Conservation (phyloP, 139 green algal genomes). For the Micractinium conductrix region DNA sequence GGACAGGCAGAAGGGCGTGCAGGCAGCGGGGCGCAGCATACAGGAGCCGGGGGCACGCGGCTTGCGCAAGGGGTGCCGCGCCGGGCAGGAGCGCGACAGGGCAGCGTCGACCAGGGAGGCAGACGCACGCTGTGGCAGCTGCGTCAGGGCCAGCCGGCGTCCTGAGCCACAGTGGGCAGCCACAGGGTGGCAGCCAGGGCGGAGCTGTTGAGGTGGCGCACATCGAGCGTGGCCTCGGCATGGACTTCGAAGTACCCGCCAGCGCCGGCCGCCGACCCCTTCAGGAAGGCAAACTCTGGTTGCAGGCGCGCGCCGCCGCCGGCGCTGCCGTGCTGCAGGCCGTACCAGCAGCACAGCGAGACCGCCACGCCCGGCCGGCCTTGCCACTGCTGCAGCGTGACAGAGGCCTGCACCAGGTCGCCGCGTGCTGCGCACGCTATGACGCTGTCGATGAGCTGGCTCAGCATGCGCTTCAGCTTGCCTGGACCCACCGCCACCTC, state of each 20-base stretch:
- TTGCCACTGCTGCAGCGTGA: constrained; percentile 15
- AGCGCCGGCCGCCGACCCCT: not conserved
- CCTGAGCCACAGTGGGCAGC: not conserved
- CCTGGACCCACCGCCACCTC: constrained; percentile 35
- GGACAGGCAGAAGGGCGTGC: no score
- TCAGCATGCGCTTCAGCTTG: constrained; percentile 44
- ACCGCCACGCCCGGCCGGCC: constrained; percentile 36
- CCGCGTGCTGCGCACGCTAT: constrained; percentile 29
- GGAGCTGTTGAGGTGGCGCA: not conserved
- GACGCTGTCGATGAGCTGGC: constrained; percentile 40
- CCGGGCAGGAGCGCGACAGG: no score
- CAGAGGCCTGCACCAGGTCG: constrained; percentile 37
- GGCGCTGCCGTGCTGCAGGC: constrained; percentile 12
- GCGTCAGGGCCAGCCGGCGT: not conserved
- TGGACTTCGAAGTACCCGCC: constrained; percentile 17
- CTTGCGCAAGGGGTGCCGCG: no score
- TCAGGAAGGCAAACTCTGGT: constrained; percentile 30
- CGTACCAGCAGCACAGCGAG: constrained; percentile 23
- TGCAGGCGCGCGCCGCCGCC: not conserved
- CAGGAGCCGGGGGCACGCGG: no score
- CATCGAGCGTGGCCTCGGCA: not conserved
- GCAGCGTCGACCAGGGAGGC: no score
- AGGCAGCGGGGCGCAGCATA: no score
- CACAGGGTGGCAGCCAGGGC: constrained; percentile 15
- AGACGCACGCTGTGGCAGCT: not conserved